These are phyloP conservation scores for Spathaspora sp. DNA, from an alignment of 805 yeast genomes.

Conservation along the genomic window DNA sequence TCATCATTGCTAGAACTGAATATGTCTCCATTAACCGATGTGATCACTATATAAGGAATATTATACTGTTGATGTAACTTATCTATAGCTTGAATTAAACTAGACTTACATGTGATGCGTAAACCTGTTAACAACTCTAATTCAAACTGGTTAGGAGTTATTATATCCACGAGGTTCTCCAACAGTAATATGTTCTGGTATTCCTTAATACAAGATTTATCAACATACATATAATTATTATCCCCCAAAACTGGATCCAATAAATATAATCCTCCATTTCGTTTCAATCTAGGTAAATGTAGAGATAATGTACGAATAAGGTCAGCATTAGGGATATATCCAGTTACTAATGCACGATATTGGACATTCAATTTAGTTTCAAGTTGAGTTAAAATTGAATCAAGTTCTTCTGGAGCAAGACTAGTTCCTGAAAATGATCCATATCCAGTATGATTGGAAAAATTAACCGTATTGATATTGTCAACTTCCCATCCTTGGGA, in stretches of 20 bases:
- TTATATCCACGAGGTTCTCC: slow-evolving; percentile 60
- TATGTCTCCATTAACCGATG: slow-evolving; percentile 44
- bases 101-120: slow-evolving; percentile 35
- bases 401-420: slow-evolving; percentile 38
- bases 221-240: slow-evolving; percentile 66
- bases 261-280: slow-evolving; percentile 42
- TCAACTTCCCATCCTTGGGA: slow-evolving; percentile 91
- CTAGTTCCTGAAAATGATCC: slow-evolving; percentile 60
- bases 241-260: slow-evolving; percentile 84
- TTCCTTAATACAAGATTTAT: slow-evolving; percentile 36
- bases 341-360: slow-evolving; percentile 60
- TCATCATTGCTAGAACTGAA: slow-evolving; percentile 10
- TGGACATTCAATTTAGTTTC: slow-evolving; percentile 31
- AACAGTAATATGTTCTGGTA: slow-evolving; percentile 40
- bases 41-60: slow-evolving; percentile 61
- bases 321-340: slow-evolving; percentile 61
- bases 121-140: slow-evolving; percentile 64
- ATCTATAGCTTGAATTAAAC: slow-evolving; percentile 45
- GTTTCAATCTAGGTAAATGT: slow-evolving; percentile 34
- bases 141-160: slow-evolving; percentile 92
- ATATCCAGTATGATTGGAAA: slow-evolving; percentile 92
- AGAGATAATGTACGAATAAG: slow-evolving; percentile 36
- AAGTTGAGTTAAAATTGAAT: slow-evolving; percentile 54
- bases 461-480: slow-evolving; percentile 80
- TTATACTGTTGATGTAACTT: slow-evolving; percentile 45